Evolutionary conservation across 2,329 filamentous ascomycete genomes (phyloP), one percentile per base, ranked within the genome.

Genomic region (Diaporthe sp.): DNA sequence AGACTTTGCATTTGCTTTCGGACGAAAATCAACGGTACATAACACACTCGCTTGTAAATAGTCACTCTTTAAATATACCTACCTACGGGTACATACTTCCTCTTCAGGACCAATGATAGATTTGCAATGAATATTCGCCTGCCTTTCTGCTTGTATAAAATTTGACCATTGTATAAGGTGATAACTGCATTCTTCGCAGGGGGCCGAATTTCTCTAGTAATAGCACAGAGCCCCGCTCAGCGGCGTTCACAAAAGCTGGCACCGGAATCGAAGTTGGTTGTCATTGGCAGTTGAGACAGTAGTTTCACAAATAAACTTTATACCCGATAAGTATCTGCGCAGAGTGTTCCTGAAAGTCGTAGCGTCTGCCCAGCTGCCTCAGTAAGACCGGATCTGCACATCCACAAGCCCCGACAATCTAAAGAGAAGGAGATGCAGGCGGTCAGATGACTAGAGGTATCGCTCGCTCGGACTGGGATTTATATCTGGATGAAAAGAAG

Each of bases 41-140:
- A 51, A 37, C 44, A 66, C 63, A 66, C 44, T 66, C 63, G 30
- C 44, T 66, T 66, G 44, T 39, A 66, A 4, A 66, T 53, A 39
- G 44, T 66, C 32, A 6, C 63, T 66, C 63, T 22, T 66, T 66
- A 66, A 12, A 35, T 30, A 66, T 19, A 65, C 19, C 27, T n/a
- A 15, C 27, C 27, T n/a, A 8, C 37, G 19, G 27, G 12, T 51
- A 51, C 19, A 50, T 35, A 50, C 61, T 35, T 35, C 27, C 27
- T 32, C 27, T 66, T 50, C 27, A 50, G 27, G 30, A 35, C 3
- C 30, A 17, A 17, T 25, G 7, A 7, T 66, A 9, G 3, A 50
- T 25, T 15, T 50, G 22, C 2, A 25, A 9, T 15, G 22, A 3
- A 66, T 66, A 9, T 65, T 35, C 19, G 12, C 27, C 2, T 0